Evolutionary conservation across 1,284 basidiomycete genomes (phyloP).

Genomic region (Heterobasidion annosum): DNA sequence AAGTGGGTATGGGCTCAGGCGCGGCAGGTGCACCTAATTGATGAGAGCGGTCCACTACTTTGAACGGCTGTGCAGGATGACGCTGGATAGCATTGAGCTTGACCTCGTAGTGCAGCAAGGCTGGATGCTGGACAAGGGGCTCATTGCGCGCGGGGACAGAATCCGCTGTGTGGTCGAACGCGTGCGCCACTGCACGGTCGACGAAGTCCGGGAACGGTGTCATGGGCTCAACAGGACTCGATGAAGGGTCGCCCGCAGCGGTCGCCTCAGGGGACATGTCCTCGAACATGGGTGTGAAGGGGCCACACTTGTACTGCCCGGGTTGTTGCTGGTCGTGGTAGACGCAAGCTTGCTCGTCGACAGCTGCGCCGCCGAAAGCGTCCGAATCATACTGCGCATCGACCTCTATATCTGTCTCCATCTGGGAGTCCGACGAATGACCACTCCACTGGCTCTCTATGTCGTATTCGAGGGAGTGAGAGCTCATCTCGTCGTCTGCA

Average conservation of each 20-base stretch:
- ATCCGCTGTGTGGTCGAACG: constrained; percentile 2
- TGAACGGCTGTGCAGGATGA: not conserved
- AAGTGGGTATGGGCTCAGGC: constrained; percentile 35
- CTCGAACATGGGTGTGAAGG: constrained; percentile 56
- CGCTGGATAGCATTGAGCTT: not conserved
- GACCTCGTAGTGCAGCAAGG: no score
- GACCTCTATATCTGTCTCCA: constrained; percentile 13
- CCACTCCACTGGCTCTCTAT: constrained; percentile 24
- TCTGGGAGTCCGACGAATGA: constrained; percentile 19
- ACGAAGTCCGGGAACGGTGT: constrained; percentile 71
- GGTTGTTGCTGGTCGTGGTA: constrained; percentile 5
- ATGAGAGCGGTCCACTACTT: constrained; percentile 6
- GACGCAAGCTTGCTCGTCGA: constrained; percentile 1
- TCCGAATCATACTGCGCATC: constrained; percentile 13
- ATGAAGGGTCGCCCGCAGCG: constrained; percentile 39
- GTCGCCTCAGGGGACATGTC: constrained; percentile 52
- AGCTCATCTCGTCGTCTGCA: constrained; percentile 35
- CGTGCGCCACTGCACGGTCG: constrained; percentile 52
- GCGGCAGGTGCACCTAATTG: constrained; percentile 8
- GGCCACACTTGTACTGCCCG: constrained; percentile 31
- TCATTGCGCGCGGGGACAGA: constrained; percentile 1
- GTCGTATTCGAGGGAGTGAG: constrained; percentile 26
- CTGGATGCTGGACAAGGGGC: not conserved
- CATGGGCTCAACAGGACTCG: constrained; percentile 61
- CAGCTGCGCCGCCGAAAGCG: not conserved